Evolutionary conservation across 306 rosid genomes (phyloP), one percentile per base, ranked within the genome.

Genomic region (Cucumis cinereus): DNA sequence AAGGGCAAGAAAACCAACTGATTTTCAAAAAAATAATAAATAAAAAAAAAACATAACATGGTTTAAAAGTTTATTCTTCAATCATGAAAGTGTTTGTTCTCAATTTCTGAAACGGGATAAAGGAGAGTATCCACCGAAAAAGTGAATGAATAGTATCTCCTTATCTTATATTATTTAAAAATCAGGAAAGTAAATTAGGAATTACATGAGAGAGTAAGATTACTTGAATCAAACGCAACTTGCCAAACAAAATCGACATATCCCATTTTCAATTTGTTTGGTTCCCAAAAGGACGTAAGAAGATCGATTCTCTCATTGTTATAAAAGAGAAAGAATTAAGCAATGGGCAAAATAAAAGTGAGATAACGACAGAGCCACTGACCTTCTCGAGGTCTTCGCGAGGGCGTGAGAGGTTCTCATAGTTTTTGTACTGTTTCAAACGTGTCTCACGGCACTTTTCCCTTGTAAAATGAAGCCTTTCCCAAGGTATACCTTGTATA

Each of bases 401-500:
- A 57, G 97, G 85, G 75, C 62, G 89, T 5, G 92, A 83, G 78
- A 90, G 90, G 64, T 61, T 85, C 87, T 93, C 92, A 61, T 91
- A 93, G 85, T 93, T 93, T 79, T 85, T 91, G 80, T 91, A 93
- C 77, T 88, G 96, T 85, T 84, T 87, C 89, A 93, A 81, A 38
- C 96, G 88, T 19, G 88, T 87, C 73, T 88, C 86, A 4, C 98
- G 98, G 75, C 89, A 93, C 57, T 87, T 36, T 50, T 90, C 90
- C 79, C 96, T 90, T 36, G 87, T 84, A 68, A 85, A 87, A 74
- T 88, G 90, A 40, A 93, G 97, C 87, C 88, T 88, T 83, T 93
- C 92, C 98, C 98, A 93, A 1, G 94, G 94, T 63, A 93, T 91
- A 33, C 98, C 98, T 50, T 93, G 98, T 3, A 93, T 87, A 62